Percentiles rank a stretch among this genome's conserved stretches.
Evolutionary conservation across 1,139 yeast species (phyloP).

Genomic region (Lodderomyces jiufengensis): DNA sequence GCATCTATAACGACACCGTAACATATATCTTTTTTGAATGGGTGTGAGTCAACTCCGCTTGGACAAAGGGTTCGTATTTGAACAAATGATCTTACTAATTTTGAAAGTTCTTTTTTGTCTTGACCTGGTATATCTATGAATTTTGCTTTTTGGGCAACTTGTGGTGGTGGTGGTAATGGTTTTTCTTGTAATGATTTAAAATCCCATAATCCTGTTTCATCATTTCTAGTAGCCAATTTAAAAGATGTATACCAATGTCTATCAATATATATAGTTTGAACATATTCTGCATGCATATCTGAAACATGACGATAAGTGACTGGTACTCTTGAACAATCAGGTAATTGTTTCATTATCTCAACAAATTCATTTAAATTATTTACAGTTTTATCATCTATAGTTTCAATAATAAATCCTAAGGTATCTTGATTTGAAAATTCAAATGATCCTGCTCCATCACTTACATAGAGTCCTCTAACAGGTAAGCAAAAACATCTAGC

Average conservation of each 20-base stretch:
- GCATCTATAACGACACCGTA: conserved; percentile 84
- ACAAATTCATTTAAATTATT: conserved; percentile 71
- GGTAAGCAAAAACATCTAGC: conserved; percentile 85
- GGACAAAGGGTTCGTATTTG: conserved; percentile 65
- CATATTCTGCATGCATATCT: conserved; percentile 71
- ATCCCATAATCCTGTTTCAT: conserved; percentile 85
- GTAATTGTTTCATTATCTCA: conserved; percentile 71
- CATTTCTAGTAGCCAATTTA: conserved; percentile 73
- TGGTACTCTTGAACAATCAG: conserved; percentile 72
- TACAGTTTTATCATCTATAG: conserved; percentile 72
- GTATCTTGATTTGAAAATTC: conserved; percentile 57
- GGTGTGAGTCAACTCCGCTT: conserved; percentile 69
- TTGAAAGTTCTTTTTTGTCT: conserved; percentile 50
- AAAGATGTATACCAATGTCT: conserved; percentile 83
- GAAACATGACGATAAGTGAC: conserved; percentile 74
- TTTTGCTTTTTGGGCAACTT: conserved; percentile 58
- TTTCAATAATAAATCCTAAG: conserved; percentile 69
- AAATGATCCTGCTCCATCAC: conserved; percentile 78
- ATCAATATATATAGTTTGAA: conserved; percentile 65
- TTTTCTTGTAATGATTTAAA: conserved; percentile 62
- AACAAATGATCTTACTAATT: conserved; percentile 54
- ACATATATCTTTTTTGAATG: conserved; percentile 57
- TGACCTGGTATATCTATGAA: conserved; percentile 68
- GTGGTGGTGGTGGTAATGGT: conserved; percentile 50
- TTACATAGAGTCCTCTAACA: conserved; percentile 76